Evolutionary conservation across 2,329 filamentous ascomycete genomes (phyloP), one percentile per base, ranked within the genome.

Genomic region (Amesomyces nigricolor): DNA sequence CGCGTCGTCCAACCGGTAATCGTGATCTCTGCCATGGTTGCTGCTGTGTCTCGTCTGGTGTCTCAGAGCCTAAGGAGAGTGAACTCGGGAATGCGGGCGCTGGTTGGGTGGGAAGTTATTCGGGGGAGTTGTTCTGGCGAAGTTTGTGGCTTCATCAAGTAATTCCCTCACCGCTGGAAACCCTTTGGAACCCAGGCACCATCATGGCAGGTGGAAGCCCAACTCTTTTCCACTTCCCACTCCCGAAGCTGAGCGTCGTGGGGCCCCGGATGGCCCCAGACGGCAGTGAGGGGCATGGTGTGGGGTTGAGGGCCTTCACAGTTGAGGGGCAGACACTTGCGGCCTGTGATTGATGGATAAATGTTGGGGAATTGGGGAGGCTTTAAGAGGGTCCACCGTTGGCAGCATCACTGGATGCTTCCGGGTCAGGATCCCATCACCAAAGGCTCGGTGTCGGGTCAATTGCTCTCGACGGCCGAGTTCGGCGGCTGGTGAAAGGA

Each of bases 1-100:
- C 85, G 79, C 57, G 85, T 87, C 62, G 74, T 76, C 77, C 83
- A 89, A 60, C 84, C 81, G 53, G 85, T 89, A 68, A 90, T 88
- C 56, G 82, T 88, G 65, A 89, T 77, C 64, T 85, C 51, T 48
- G 72, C 63, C 76, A 79, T 79, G 26, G 39, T 4, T 43, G 38
- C 42, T 43, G 45, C 38, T 4, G 9, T 44, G 7, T 9, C 7
- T 35, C 32, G 32, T 10, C 2, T 35, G 32, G 4, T 13, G 32
- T 35, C 32, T 35, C 8, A 7, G 7, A 13, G 32, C 32, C 32
- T 13, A 35, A 35, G 32, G 32, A 35, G 32, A 35, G 11, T 35
- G 11, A 11, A 35, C 32, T 35, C 32, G 32, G 32, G 32, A 4
- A 6, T 11, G 32, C 5, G 1, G 32, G 32, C 7, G 32, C 32